Percentiles rank a stretch among this genome's conserved stretches.
These are phyloP conservation scores for Fusarium nurragi DNA, from an alignment of 2,329 filamentous ascomycete genomes.

Conservation along the genomic window DNA sequence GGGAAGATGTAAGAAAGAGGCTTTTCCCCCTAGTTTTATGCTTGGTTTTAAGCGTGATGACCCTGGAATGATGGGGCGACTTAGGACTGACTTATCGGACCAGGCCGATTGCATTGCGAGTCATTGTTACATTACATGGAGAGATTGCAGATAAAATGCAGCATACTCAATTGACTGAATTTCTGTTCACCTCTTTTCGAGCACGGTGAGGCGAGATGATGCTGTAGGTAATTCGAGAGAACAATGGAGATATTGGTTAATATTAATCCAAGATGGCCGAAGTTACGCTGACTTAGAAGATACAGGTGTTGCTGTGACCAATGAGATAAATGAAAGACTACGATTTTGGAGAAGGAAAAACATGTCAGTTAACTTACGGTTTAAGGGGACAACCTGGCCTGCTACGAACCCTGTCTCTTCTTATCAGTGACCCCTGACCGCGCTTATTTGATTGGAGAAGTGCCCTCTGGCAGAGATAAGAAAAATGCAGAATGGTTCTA, in stretches of 20 bases:
- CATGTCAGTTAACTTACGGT: background rate
- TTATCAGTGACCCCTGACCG: conserved; percentile 30
- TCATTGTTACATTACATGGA: conserved; percentile 8
- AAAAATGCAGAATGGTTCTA: background rate
- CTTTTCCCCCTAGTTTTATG: conserved; percentile 26
- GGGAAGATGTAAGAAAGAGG: conserved; percentile 3
- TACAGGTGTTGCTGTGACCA: no score
- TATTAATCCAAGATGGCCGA: background rate
- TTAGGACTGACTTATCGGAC: conserved; percentile 4
- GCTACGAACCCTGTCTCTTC: conserved; percentile 9
- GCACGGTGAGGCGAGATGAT: background rate
- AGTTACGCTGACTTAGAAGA: no score
- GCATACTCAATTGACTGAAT: background rate
- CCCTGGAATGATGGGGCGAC: background rate
- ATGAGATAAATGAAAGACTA: background rate
- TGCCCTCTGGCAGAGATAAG: conserved; percentile 22
- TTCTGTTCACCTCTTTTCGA: background rate
- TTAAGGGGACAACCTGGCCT: conserved; percentile 1
- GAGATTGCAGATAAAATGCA: background rate
- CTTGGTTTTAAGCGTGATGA: conserved; percentile 34
- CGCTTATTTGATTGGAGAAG: conserved; percentile 31
- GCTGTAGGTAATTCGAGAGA: background rate
- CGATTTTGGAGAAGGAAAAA: background rate
- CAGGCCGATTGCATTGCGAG: conserved; percentile 24
- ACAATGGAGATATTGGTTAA: background rate